Base-by-base conservation (phyloP, 75 land plant genomes). In the Selaginella moellendorffii region DNA sequence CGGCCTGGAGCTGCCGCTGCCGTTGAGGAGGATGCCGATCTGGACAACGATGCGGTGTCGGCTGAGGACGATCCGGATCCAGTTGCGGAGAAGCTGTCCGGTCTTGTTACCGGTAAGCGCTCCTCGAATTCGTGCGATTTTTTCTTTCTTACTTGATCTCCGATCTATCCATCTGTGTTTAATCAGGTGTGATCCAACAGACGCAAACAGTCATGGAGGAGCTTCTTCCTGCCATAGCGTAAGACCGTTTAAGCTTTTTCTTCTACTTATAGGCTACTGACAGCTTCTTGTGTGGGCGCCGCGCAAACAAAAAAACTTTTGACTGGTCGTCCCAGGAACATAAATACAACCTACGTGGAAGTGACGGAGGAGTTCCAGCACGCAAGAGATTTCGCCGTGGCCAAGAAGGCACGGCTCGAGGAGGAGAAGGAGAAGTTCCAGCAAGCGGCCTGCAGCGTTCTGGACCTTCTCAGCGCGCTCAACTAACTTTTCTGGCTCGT, bases 391-490 rank as follows among this genome's bases (percentile, higher is more conserved):
- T 66, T 52, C 28, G 73, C 70, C 19, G 1, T 65, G 54, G 79
- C 61, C 25, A 71, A 71, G 63, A 76, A 69, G 31, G 58, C 64
- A 24, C 63, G 25, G 18, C 31, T 82, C 54, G 85, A 76, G 64
- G 77, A 82, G 53, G 85, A 82, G 69, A 79, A 74, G 27, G 79
- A 80, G 19, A 63, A 71, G 1, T 71, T 82, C 28, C 79, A 80
- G 56, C 68, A 80, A 29, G 83, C 83, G 62, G 85, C 85, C 28
- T 63, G 60, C 26, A 46, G 67, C 63, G 85, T 77, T 18, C 61
- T 82, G 36, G 75, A 76, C 24, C 72, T 82, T 76, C 77, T 82
- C 30, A 70, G 68, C 63, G 27, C 67, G 53, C 61, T n/a, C n/a
- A n/a, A n/a, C n/a, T n/a, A n/a, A n/a, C n/a, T n/a, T n/a, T n/a